These are phyloP conservation scores for Apiospora arundinis DNA, from an alignment of 2,329 filamentous ascomycete genomes.

Conservation along the genomic window DNA sequence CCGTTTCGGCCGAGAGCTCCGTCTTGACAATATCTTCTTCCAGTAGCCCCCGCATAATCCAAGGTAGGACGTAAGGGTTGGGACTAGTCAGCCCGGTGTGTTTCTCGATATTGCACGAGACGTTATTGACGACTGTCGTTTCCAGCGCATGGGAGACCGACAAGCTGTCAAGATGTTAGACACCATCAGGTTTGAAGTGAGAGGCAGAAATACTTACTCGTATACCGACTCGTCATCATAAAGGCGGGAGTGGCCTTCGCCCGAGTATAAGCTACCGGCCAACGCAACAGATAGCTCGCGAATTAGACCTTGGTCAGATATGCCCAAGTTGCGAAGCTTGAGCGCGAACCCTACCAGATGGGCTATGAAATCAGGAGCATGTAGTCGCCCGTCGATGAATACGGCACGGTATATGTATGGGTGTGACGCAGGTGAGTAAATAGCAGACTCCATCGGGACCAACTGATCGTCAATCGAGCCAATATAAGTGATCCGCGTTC, in stretches of 20 bases:
- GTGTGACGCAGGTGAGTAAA: constrained; percentile 84
- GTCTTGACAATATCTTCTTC: constrained; percentile 91
- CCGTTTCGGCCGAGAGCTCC: constrained; percentile 78
- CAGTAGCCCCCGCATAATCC: constrained; percentile 91
- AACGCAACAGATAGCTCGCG: constrained; percentile 87
- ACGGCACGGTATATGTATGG: constrained; percentile 96
- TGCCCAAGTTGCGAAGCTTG: constrained; percentile 90
- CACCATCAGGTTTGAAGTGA: background rate
- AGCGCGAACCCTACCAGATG: constrained; percentile 92
- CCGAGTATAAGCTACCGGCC: constrained; percentile 88
- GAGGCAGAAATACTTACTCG: constrained; percentile 55
- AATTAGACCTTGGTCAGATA: constrained; percentile 91
- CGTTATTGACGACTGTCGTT: constrained; percentile 62
- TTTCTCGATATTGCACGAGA: constrained; percentile 57
- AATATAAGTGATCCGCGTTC: constrained; percentile 83
- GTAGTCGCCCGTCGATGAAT: constrained; percentile 91
- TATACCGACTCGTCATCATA: constrained; percentile 92
- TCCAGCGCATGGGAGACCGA: constrained; percentile 77
- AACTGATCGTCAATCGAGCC: constrained; percentile 97
- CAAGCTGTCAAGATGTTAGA: constrained; percentile 49
- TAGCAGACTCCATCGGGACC: constrained; percentile 91
- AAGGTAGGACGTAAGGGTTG: constrained; percentile 92
- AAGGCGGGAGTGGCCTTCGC: constrained; percentile 90
- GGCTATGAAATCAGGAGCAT: constrained; percentile 91
- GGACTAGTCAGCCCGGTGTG: constrained; percentile 58